Base-by-base conservation (phyloP, 495 filamentous ascomycete genomes). In the Platismatia glauca region DNA sequence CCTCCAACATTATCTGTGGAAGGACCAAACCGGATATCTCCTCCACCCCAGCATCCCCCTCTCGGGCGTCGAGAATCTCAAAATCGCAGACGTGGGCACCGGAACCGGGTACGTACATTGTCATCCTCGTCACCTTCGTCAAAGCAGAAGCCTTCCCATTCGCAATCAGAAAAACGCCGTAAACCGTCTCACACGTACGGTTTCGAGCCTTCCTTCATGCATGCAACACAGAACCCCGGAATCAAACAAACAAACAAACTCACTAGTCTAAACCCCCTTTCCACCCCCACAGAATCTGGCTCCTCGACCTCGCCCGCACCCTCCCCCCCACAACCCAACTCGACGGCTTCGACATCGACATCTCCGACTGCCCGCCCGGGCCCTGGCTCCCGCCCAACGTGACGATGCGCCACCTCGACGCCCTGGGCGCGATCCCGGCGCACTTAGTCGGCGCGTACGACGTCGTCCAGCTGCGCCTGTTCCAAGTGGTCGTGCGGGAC, bases 301-400 rank as follows among this genome's bases (percentile, higher is more conserved):
- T 74, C 4, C 48, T 72, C 35, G 70, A 76, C 33, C 35, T 72
- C 29, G 70, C 71, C 1, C 66, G 64, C 18, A 46, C 68, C 7
- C 55, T 74, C 15, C 68, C 64, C n/a, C 55, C 71, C 3, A 67
- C 68, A 4, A 62, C 57, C 1, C 64, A 68, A 44, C 57, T 74
- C 0, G 58, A 70, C 43, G 72, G 69, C 16, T 72, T 70, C 50
- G 75, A 77, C 64, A 73, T 76, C 44, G 71, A 69, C 22, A 59
- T 69, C 33, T 33, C 43, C 2, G 60, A 72, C 27, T 73, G 68
- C 39, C 74, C 75, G 9, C 62, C 66, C 0, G 52, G 58, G 15
- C 61, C 63, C 11, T 66, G 62, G 50, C 69, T 73, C 34, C 74
- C 75, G 0, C 3, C 60, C 0, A 76, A 78, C 61, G 56, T 74